Base-by-base conservation (phyloP, 1,139 yeast genomes). In the Scheffersomyces illinoinensis region DNA sequence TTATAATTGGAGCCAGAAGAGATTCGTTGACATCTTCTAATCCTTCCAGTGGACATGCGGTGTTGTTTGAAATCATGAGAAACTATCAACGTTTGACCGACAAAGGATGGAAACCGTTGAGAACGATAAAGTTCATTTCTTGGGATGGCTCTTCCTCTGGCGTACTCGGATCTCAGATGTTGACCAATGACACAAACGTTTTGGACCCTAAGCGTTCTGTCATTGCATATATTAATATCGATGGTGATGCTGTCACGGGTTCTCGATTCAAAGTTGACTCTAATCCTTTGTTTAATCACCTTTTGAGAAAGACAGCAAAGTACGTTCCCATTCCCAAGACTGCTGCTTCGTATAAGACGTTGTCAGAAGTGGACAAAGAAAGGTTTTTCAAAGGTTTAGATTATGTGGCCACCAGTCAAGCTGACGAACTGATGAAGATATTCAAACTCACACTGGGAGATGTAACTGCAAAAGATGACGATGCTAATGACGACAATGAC, bases 61-160 rank as follows among this genome's bases (percentile, higher is more conserved):
- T 81, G 12, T 58, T 81, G 57, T 68, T 81, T 50, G 84, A 81
- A 61, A 73, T 79, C 3, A 75, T 79, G 77, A 68, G 81, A 51
- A 76, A 77, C 56, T 77, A 74, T 59, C 73, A 75, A 33, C 67
- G 71, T 56, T 69, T 81, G 57, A 65, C 68, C 4, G 63, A 68
- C 23, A 57, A 72, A 52, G 85, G 85, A 1, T 81, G 85, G 85
- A 76, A 74, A 63, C 85, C 85, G 1, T 67, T 80, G 53, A 69
- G 85, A 53, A 76, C 73, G 43, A 77, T 81, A 50, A 73, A 74
- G 58, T 79, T 81, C 65, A 71, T 80, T 5, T 77, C 82, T 1
- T 80, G 83, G 81, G 85, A 81, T 64, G 83, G 79, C 1, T 67
- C 78, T 19, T 64, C 71, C 46, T 73, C 72, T 58, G 81, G 81